These are phyloP conservation scores for Myxozyma melibiosi DNA, from an alignment of 805 yeast species.

Conservation along the genomic window DNA sequence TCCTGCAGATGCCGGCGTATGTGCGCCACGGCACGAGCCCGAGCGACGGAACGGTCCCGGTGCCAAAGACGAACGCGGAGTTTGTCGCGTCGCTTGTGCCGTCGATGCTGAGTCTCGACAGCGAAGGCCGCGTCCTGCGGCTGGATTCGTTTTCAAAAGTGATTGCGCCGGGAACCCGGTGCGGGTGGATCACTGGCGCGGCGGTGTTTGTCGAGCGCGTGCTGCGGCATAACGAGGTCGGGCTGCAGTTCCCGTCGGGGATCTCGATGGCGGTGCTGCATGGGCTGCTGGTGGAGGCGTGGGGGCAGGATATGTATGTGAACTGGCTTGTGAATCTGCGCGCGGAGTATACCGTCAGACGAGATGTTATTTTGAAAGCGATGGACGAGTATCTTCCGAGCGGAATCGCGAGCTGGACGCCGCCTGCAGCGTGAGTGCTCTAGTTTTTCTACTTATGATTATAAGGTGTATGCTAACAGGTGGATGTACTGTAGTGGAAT, in stretches of 20 bases:
- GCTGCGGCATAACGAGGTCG: slow-evolving; percentile 74
- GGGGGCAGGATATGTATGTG: slow-evolving; percentile 89
- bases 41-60: slow-evolving; percentile 47
- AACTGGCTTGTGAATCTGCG: slow-evolving; percentile 83
- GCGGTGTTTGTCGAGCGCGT: slow-evolving; percentile 62
- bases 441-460: slow-evolving; percentile 29
- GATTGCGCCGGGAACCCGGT: slow-evolving; percentile 85
- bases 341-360: slow-evolving; percentile 77
- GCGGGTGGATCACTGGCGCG: slow-evolving; percentile 89
- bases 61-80: slow-evolving; percentile 41
- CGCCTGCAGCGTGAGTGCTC: slow-evolving; percentile 59
- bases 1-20: slow-evolving; percentile 88
- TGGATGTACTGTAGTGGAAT: slow-evolving; percentile 60
- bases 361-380: slow-evolving; percentile 84
- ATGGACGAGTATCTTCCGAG: slow-evolving; percentile 60
- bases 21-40: slow-evolving; percentile 28
- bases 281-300: slow-evolving; percentile 65
- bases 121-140: slow-evolving; percentile 87
- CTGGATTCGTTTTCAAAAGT: slow-evolving; percentile 90
- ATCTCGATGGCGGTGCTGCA: slow-evolving; percentile 70
- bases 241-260: slow-evolving; percentile 80
- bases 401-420: slow-evolving; percentile 40
- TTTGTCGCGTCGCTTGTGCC: slow-evolving; percentile 66
- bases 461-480: not conserved
- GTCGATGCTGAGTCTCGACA: slow-evolving; percentile 73